Base-by-base conservation (phyloP, 2,329 filamentous ascomycete species). In the Aspergillus terreus region DNA sequence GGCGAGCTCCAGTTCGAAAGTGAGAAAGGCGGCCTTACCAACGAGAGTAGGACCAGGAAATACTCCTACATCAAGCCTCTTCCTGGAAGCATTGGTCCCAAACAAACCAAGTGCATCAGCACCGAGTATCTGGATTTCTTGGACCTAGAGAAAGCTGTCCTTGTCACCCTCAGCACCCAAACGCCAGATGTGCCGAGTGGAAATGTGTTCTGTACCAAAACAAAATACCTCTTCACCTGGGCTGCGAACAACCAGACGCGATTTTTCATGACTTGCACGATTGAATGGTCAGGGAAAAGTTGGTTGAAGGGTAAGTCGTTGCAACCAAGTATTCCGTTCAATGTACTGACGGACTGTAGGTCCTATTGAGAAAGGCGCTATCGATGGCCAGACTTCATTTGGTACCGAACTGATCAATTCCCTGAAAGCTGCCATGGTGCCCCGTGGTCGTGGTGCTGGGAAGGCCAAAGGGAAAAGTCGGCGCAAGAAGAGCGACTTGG, bases 221-320 rank as follows among this genome's bases (percentile, higher is more conserved):
- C 94, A 3, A 89, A 88, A 61, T 99, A 97, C 66, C 96, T 95
- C 65, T 78, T 99, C 19, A 89, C 89, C 47, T 99, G 94, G 94
- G 91, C 86, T 4, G 85, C 94, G 46, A 86, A 85, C 56, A 96
- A 96, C 63, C 77, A 84, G 36, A 99, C 95, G 1, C 82, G 91
- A 25, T 75, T 99, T 27, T 84, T 94, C 55, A 87, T 92, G 74
- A 96, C 87, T 59, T 96, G 90, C 69, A 87, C 85, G 2, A 88
- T 96, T 41, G 95, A 99, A 66, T 99, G 95, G 95, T 86, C 87
- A 3, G 92, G 92, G 62, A 99, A 97, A 79, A 96, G 92, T 76
- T 99, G 94, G 94, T 76, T 99, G 43, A 96, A 94, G 76, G 90
- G 92, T 95, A 77, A 67, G 78, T 66, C 7, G 4, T 12, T 33